Conservation (phyloP, 2,329 filamentous ascomycete genomes). For the Epicoccum sorghinum region DNA sequence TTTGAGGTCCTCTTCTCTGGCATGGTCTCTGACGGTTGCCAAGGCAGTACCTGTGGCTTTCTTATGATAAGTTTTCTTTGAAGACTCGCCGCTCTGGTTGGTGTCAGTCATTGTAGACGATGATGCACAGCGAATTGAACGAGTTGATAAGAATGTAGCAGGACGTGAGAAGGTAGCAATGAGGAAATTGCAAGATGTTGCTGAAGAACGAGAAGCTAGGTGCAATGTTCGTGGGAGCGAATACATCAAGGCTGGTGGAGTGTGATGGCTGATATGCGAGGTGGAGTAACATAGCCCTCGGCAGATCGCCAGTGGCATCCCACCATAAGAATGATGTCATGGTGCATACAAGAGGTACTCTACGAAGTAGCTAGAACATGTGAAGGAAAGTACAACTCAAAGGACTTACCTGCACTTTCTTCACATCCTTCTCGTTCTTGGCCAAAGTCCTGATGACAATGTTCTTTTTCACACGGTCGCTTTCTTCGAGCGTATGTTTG, state of each 20-base stretch:
- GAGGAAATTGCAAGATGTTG: neutral
- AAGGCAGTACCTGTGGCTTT: slow-evolving; percentile 75
- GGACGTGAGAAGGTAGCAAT: neutral
- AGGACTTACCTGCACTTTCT: slow-evolving; percentile 55
- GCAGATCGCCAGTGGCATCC: slow-evolving; percentile 14
- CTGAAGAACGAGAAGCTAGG: neutral
- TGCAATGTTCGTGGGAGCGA: neutral
- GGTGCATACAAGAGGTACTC: neutral
- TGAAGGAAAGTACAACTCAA: neutral
- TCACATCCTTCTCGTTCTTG: slow-evolving; percentile 68
- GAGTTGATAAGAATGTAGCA: too few relatives aligned
- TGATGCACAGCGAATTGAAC: neutral
- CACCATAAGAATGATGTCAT: slow-evolving; percentile 17
- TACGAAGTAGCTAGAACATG: neutral
- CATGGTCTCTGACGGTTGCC: slow-evolving; percentile 71
- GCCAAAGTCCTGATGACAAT: slow-evolving; percentile 71
- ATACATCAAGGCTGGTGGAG: slow-evolving; percentile 16
- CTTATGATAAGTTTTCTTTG: slow-evolving; percentile 71
- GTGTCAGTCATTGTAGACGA: slow-evolving; percentile 54
- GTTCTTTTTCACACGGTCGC: slow-evolving; percentile 81
- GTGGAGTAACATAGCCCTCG: slow-evolving; percentile 6
- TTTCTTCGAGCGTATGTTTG: slow-evolving; percentile 73
- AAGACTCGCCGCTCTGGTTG: slow-evolving; percentile 55
- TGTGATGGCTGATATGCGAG: slow-evolving; percentile 3
- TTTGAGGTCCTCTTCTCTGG: slow-evolving; percentile 73